Base-by-base conservation (phyloP, 352 stramenopile species). In the Halophytophthora batemanensis region DNA sequence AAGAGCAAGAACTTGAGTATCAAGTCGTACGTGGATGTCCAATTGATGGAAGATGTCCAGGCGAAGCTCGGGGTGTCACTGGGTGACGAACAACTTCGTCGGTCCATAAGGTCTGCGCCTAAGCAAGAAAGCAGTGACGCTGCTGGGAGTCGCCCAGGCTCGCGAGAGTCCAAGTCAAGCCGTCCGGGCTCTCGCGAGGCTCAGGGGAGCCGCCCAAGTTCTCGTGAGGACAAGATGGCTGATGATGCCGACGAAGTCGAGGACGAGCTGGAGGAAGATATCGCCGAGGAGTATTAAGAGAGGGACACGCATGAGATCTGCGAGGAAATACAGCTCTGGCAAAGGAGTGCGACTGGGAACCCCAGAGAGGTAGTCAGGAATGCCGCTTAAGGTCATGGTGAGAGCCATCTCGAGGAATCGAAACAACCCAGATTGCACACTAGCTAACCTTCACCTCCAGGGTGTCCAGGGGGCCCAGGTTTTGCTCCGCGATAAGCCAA, bases 261-360 rank as follows among this genome's bases (percentile, higher is more conserved):
- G 23, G 81, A 86, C 29, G 82, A 90, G 31, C 69, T 93, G 70
- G 77, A 90, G 47, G 82, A 91, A 70, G 82, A 90, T 29, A 93
- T 93, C 56, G 76, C 58, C 1, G 80, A 89, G 15, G 80, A 86
- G 36, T 69, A 83, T 18, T 82, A 61, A 73, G 54, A 21, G 12
- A 53, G 2, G 23, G 29, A 15, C 19, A 5, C 3, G 37, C 11
- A 2, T 47, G 31, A 19, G 25, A 54, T 49, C 15, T 41, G 17
- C 46, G 34, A 31, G 8, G 25, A 8, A 31, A 31, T 4, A 4
- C 25, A 31, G 4, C 25, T 31, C 4, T 8, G 25, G 25, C 25
- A 31, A 31, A n/a, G n/a, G n/a, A n/a, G n/a, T n/a, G n/a, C 25
- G 25, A 31, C 8, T 31, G 25, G 8, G 25, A n/a, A 8, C 25